Conservation (phyloP, 2,329 filamentous ascomycete genomes). For the Penicillium sclerotigenum region DNA sequence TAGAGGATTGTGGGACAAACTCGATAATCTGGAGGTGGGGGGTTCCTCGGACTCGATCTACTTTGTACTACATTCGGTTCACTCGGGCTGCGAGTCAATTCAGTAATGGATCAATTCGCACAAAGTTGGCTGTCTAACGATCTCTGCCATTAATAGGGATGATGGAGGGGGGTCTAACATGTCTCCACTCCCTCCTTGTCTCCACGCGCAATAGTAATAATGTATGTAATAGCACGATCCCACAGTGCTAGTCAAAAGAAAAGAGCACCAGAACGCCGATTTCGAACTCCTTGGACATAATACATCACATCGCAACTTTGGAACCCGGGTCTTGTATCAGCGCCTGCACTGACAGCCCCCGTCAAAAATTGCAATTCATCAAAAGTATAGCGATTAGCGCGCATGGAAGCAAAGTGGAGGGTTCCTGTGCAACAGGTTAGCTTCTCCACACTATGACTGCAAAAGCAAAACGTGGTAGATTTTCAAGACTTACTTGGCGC, state of each 20-base stretch:
- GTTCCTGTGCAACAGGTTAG: constrained; percentile 26
- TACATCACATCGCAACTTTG: constrained; percentile 10
- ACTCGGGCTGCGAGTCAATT: background rate
- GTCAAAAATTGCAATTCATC: background rate
- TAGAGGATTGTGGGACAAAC: background rate
- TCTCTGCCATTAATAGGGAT: background rate
- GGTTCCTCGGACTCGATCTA: background rate
- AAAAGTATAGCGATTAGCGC: constrained; percentile 24
- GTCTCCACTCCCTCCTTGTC: background rate
- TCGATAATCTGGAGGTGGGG: background rate
- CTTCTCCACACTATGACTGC: constrained; percentile 2
- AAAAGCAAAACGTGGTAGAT: background rate
- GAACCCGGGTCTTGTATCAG: background rate
- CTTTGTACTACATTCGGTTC: background rate
- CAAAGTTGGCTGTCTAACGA: background rate
- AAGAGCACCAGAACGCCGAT: constrained; percentile 13
- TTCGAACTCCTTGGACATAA: constrained; percentile 13
- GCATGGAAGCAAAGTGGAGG: constrained; percentile 45
- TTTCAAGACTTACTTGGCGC: constrained; percentile 34
- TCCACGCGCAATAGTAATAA: background rate
- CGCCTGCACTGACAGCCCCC: constrained; percentile 15
- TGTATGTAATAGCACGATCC: background rate
- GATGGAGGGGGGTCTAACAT: background rate
- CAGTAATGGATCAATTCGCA: background rate
- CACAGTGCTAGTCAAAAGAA: background rate